Evolutionary conservation across 1,139 yeast species (phyloP), one percentile per base, ranked within the genome.

Genomic region (Suhomyces bokatorum): DNA sequence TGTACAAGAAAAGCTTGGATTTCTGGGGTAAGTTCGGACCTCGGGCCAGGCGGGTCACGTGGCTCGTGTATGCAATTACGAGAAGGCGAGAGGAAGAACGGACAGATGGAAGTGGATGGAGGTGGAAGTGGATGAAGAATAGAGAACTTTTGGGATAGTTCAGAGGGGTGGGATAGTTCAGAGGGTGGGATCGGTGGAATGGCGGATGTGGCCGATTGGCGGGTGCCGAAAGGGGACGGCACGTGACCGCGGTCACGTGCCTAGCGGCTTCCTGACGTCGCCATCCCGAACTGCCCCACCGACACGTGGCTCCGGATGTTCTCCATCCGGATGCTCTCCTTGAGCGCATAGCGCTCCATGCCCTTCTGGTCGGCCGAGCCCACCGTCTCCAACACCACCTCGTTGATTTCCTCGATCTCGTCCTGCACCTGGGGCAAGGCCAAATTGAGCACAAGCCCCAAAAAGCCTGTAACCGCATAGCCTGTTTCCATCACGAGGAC

Each of bases 401-500:
- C 78, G 52, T 74, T 73, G 50, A 72, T 69, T 49, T 71, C 78
- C 61, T 80, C 84, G 34, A 73, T 74, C 38, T 81, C 86, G 57
- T 85, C 95, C 34, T 66, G 63, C 35, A 83, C 85, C 63, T 84
- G 90, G 12, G 95, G 95, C 51, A 89, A 68, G 31, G 84, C 35
- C 54, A 87, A 68, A 69, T 89, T 89, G 49, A 88, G 70, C 37
- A 87, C 64, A 40, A 87, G 80, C 32, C 90, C 95, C 37, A 87
- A 57, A 55, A 90, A 74, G 14, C 96, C 97, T 27, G 93, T 78
- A 42, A 89, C 71, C 29, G 96, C 95, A 60, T 85, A 89, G 33
- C 95, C 91, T 17, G 96, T 86, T 63, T 87, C 93, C 86, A 87
- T 80, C 41, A 90, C 89, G 52, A 90, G 78, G 39, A 78, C 75